These are phyloP conservation scores for Staphylotrichum longicolle DNA, from an alignment of 495 filamentous ascomycete genomes.

Conservation along the genomic window DNA sequence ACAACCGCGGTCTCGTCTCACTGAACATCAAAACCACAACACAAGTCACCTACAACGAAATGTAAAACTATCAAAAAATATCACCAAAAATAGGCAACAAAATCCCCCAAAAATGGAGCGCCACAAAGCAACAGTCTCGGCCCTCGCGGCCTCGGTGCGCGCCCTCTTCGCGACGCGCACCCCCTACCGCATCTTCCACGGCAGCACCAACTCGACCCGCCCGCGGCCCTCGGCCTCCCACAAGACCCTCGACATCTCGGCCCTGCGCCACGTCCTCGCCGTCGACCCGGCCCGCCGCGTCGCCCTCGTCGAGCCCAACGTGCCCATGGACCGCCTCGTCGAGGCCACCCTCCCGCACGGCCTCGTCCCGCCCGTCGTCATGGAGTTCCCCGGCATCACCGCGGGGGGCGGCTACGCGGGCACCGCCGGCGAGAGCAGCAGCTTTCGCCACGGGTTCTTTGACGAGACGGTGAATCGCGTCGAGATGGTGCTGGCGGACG, in stretches of 20 bases:
- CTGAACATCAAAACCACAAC: neutral
- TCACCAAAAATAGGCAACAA: neutral
- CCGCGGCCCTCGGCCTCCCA: constrained; percentile 40
- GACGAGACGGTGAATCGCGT: constrained; percentile 54
- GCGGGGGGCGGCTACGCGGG: constrained; percentile 63
- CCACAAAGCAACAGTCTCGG: constrained; percentile 26
- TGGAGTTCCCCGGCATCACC: constrained; percentile 67
- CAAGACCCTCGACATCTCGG: constrained; percentile 50
- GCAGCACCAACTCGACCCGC: constrained; percentile 71
- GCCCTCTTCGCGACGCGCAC: constrained; percentile 55
- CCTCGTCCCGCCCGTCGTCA: constrained; percentile 57
- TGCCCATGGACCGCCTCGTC: constrained; percentile 61
- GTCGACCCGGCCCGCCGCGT: constrained; percentile 46
- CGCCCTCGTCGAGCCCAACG: constrained; percentile 62
- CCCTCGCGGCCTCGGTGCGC: constrained; percentile 46
- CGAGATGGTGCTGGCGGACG: constrained; percentile 58
- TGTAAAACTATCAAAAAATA: constrained; percentile 8
- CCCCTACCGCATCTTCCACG: constrained; percentile 75
- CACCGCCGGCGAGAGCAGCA: constrained; percentile 59
- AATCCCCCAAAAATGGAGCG: constrained; percentile 24
- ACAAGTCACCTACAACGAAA: neutral
- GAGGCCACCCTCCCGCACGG: constrained; percentile 49
- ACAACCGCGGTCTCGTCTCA: constrained; percentile 5
- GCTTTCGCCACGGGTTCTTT: constrained; percentile 60
- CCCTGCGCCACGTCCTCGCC: constrained; percentile 52